Base-by-base conservation (phyloP, 1,284 basidiomycete species). In the Fomitopsis palustris region DNA sequence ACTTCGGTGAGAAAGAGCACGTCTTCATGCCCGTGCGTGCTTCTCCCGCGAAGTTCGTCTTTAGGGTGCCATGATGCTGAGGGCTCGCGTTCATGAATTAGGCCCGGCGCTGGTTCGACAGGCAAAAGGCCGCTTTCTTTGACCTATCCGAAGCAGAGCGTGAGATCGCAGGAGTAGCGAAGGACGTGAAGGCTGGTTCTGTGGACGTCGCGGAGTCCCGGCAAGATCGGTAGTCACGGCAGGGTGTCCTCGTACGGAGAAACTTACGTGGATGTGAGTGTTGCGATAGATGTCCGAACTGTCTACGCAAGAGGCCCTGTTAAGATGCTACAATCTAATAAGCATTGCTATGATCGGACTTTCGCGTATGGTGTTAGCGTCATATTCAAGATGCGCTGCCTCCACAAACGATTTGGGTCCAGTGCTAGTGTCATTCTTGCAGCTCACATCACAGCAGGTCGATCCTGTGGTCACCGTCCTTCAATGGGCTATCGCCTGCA, bases 1-100 rank as follows among this genome's bases (percentile, higher is more conserved):
- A 89, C 68, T 89, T 84, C 70, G 87, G 87, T 4, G 83, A 86
- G 27, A 74, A 77, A 54, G 87, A 89, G 35, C 87, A 89, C 69
- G 84, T 88, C 37, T 89, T 88, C 70, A 80, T 79, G 71, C 84
- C 85, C 19, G 87, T 88, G 63, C 66, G 85, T 77, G 29, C 10
- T 55, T 41, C 55, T n/a, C 53, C 37, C 45, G 49, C 60, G 56
- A 55, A 16, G 29, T 33, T 35, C 33, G 31, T 3, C 14, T 19
- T 25, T 45, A 16, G 17, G 17, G 31, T 37, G 37, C 43, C 21
- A 23, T 43, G 3, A 29, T 41, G 7, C 39, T 41, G n/a, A 53
- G 2, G 12, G 45, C 43, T 7, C 33, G 53, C 14, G 53, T 42
- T 52, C 35, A 53, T 54, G 54, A 53, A 29, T 49, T 52, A 75